Evolutionary conservation across 352 stramenopile genomes (phyloP).

Genomic region (Stramenopiles sp.): DNA sequence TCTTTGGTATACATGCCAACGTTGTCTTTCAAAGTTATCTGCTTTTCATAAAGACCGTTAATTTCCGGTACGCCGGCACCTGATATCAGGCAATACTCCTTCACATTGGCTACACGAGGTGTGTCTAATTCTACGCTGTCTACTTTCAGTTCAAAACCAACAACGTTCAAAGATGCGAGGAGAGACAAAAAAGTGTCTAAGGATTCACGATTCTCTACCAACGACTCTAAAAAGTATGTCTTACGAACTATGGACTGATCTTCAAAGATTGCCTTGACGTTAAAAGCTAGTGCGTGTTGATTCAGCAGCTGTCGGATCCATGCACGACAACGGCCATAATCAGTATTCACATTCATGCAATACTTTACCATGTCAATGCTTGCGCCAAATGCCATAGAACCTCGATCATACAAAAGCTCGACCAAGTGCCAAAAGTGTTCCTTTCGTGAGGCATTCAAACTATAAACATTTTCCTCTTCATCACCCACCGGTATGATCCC

Average conservation of each 20-base stretch:
- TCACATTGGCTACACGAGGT: background rate
- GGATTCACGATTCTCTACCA: background rate
- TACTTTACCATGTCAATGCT: constrained; percentile 11
- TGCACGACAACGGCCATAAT: constrained; percentile 5
- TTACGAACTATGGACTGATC: background rate
- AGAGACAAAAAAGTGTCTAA: constrained; percentile 5
- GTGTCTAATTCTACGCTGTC: background rate
- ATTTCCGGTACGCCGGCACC: background rate
- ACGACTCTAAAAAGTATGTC: background rate
- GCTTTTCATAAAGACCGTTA: constrained; percentile 8
- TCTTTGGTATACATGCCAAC: background rate
- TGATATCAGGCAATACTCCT: background rate
- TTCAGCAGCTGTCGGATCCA: background rate
- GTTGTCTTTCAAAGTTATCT: background rate
- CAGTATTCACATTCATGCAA: constrained; percentile 8
- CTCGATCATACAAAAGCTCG: background rate
- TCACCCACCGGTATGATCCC: background rate
- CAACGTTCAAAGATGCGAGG: background rate
- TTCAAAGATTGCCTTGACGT: background rate
- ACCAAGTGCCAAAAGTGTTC: constrained; percentile 7
- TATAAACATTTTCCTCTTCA: background rate
- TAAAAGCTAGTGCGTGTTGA: background rate
- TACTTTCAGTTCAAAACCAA: constrained; percentile 10
- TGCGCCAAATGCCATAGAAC: constrained; percentile 4
- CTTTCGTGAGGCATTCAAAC: background rate